Evolutionary conservation across 176 grass and related monocot species (phyloP).

Genomic region (Aegilops tauschii): DNA sequence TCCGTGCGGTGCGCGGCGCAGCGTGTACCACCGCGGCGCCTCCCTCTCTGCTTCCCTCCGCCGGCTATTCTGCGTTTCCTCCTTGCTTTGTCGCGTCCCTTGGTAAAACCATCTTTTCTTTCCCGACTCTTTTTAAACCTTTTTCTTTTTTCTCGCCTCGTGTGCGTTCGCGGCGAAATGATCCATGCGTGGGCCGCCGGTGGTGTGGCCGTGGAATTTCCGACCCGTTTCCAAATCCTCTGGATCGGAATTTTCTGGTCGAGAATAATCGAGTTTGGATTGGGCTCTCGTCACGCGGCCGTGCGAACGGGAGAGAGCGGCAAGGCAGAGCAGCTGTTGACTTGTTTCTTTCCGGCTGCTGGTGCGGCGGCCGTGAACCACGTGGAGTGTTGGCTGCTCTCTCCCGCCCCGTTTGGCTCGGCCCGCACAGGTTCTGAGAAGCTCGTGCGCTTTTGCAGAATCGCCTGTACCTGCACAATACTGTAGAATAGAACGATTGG

Average conservation of each 20-base stretch:
- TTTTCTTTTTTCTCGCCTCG: not conserved
- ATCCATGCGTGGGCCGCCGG: slow-evolving; percentile 6
- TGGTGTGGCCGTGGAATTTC: slow-evolving; percentile 26
- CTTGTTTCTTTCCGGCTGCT: not conserved
- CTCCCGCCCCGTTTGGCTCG: not conserved
- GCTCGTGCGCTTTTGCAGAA: not conserved
- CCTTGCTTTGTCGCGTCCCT: not conserved
- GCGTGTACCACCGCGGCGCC: not conserved
- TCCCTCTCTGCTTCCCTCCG: not conserved
- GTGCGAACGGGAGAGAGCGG: not conserved
- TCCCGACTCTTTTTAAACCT: not conserved
- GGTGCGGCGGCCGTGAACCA: slow-evolving; percentile 10
- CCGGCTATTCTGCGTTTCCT: not conserved
- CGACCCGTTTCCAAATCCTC: not conserved
- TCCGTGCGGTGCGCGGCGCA: slow-evolving; percentile 35
- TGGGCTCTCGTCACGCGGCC: slow-evolving; percentile 13
- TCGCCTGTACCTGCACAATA: too few relatives aligned
- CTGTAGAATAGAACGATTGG: too few relatives aligned
- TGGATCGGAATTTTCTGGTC: slow-evolving; percentile 21
- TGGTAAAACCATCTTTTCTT: not conserved
- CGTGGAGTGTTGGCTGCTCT: not conserved
- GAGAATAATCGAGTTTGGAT: slow-evolving; percentile 21
- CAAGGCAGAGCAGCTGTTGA: not conserved
- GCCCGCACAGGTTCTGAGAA: too few relatives aligned
- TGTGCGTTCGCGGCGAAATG: not conserved